Base-by-base conservation (phyloP, 208 protist genomes). In the Trypanosoma cruzi region DNA sequence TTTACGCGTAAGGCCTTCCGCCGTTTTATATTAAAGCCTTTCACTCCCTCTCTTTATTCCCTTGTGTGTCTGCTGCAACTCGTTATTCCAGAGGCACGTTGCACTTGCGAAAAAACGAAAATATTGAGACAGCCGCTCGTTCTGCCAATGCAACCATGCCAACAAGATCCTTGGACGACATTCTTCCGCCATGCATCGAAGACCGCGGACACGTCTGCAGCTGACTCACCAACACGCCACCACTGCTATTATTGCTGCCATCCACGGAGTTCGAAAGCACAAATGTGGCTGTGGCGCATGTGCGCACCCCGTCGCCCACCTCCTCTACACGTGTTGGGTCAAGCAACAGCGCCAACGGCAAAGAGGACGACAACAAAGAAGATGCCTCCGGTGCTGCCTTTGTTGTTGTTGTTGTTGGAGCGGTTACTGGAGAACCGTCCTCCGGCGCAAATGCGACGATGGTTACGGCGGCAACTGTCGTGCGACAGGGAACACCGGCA, bases 401-500 rank as follows among this genome's bases (percentile, higher is more conserved):
- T n/a, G n/a, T n/a, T n/a, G n/a, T n/a, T n/a, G n/a, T n/a, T 24
- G 44, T 1, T n/a, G 49, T 60, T 32, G 58, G 5, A 7, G 65
- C 13, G 26, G 29, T 34, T 29, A 22, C 31, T 16, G 34, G 37
- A 22, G 60, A 22, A 28, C 28, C 11, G 28, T 40, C 68, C 29
- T 55, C 64, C 46, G 24, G 18, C 82, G 28, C 49, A 46, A 63
- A 70, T 18, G 67, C 77, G 1, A 77, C 71, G 7, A 95, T 63
- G 29, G 59, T 78, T 4, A 93, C 83, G 0, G 92, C 92, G 0
- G 90, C 90, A 50, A 93, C 72, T n/a, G 86, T 93, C 10, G 84
- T 94, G 31, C 84, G 86, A 58, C 92, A 92, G 53, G 90, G 82
- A 44, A 95, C 59, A 13, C 91, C 91, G 46, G 86, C 89, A 28